Evolutionary conservation across 305 asterid species (phyloP), one percentile per base, ranked within the genome.

Genomic region (Fraxinus dipetala): DNA sequence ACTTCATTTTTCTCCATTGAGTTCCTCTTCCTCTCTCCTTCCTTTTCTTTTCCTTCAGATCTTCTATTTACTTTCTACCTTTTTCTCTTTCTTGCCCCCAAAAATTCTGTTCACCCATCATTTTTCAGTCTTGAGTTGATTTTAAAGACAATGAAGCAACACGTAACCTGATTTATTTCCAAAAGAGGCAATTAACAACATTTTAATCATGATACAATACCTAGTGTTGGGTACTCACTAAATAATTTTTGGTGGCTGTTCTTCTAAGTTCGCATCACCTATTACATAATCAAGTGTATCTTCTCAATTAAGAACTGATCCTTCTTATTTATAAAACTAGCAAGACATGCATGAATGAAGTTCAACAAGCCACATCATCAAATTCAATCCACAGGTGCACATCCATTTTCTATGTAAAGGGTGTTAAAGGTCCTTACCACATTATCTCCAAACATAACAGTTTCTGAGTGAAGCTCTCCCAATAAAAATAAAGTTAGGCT

Each of bases 331-430:
- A n/a, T 56, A 56, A 56, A 56, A 56, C 67, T 56, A 56, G 24
- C 67, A 56, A 56, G 67, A 56, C 10, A 56, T 56, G 10, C 67
- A 56, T 6, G 77, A 77, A 56, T 36, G 51, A 79, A 75, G 72
- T 79, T 80, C 36, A 80, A 75, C 75, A 48, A 76, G 65, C 69
- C 75, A 81, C 28, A 74, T 61, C 81, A n/a, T 77, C 77, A 32
- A 70, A 72, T 43, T 84, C 85, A 80, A 80, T 16, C 51, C 48
- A 79, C 24, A 40, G 4, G 22, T 79, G 77, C 34, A 54, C 16
- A 51, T 65, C 83, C 70, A 83, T 75, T 67, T 77, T 13, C 4
- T 34, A 79, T 56, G 11, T 75, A 32, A 16, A 72, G 78, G 82
- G 16, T 13, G 51, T 31, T 18, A 40, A 45, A 70, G 72, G 83